Base-by-base conservation (phyloP, 1,284 basidiomycete genomes). In the Rugosomyces carneus region DNA sequence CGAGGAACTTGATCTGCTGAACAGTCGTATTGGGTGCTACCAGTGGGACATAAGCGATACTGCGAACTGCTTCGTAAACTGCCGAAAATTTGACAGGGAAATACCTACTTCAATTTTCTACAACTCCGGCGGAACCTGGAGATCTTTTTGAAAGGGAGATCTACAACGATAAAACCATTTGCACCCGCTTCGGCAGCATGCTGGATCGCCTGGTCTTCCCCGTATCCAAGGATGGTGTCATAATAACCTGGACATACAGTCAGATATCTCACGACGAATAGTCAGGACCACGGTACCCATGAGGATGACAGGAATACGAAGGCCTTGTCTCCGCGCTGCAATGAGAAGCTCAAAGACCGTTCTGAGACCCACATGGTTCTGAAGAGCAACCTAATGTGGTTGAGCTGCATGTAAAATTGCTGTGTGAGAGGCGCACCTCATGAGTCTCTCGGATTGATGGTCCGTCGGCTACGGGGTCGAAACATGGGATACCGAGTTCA, bases 111-210 rank as follows among this genome's bases (percentile, higher is more conserved):
- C 32, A 82, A 74, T 53, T 76, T 80, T 26, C 80, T 75, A 65
- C 96, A 99, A 60, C 93, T 90, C 56, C 83, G 78, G 40, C 94
- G 78, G 75, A 99, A 99, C 31, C 78, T 71, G 54, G 90, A 69
- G 15, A 94, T 94, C 68, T 99, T 96, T 69, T 98, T 94, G 4
- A 96, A 95, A 18, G 96, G 96, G 16, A 99, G 79, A 66, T 99
- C 96, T 37, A 98, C 93, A 65, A 99, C 81, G 59, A 99, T 95
- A 65, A 94, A 99, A 5, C 95, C 96, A 65, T 96, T 98, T 0
- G 91, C 96, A 23, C 95, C 95, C 19, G 92, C 72, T 44, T 83
- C 81, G 42, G 70, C 76, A 4, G 93, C 94, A 62, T 96, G 93
- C 44, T 82, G 76, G 37, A 98, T 93, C 1, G 95, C 89, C 61